Evolutionary conservation across 2,329 filamentous ascomycete species (phyloP).

Genomic region (Dendryphion nanum): DNA sequence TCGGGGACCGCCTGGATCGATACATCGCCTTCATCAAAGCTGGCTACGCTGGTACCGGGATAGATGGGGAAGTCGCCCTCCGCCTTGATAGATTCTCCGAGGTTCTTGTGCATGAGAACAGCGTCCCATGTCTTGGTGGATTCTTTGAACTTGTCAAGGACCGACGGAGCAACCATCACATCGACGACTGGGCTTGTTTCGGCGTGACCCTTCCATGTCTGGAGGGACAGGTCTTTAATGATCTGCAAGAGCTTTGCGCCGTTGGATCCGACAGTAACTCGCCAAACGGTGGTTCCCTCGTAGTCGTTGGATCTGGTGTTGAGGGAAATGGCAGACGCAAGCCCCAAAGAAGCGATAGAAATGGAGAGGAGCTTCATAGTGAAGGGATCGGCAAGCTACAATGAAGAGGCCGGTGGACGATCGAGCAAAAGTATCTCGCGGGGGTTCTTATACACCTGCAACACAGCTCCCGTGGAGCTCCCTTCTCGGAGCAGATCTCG

Average conservation of each 20-base stretch:
- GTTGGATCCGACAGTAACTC: conserved; percentile 31
- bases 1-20: conserved; percentile 18
- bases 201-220: conserved; percentile 36
- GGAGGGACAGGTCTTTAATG: conserved; percentile 29
- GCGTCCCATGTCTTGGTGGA: conserved; percentile 26
- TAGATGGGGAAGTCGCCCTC: conserved; percentile 30
- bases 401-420: background rate
- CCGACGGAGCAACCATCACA: conserved; percentile 33
- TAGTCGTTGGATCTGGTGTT: conserved; percentile 28
- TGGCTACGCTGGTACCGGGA: conserved; percentile 32
- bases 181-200: conserved; percentile 33
- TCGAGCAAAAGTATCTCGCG: background rate
- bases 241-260: conserved; percentile 25
- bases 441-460: background rate
- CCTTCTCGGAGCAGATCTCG: background rate
- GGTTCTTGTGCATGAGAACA: conserved; percentile 37
- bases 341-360: conserved; percentile 28
- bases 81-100: conserved; percentile 34
- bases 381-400: too few species aligned
- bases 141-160: conserved; percentile 26
- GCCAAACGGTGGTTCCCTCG: conserved; percentile 37
- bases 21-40: background rate
- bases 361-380: conserved; percentile 33
- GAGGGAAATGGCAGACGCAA: conserved; percentile 33
- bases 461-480: background rate